These are phyloP conservation scores for Fusarium caatingaense DNA, from an alignment of 2,329 filamentous ascomycete genomes.

Conservation along the genomic window DNA sequence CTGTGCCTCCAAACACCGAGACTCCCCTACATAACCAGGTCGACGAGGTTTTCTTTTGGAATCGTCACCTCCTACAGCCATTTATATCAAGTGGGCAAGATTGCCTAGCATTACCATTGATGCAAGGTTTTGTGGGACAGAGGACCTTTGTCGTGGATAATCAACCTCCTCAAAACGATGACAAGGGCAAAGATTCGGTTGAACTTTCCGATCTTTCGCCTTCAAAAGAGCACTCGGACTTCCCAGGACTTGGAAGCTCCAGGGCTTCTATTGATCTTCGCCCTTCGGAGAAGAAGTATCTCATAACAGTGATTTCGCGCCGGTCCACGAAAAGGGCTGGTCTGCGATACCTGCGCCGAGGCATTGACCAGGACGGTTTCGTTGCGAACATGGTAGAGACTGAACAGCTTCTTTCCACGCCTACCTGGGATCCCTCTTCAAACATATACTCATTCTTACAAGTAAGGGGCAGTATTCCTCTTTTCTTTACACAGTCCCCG, in stretches of 20 bases:
- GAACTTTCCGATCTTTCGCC: conserved; percentile 57
- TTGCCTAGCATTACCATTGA: conserved; percentile 79
- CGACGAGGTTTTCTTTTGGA: conserved; percentile 92
- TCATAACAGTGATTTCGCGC: conserved; percentile 92
- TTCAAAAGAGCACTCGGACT: conserved; percentile 42
- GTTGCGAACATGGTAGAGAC: conserved; percentile 94
- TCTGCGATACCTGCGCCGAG: conserved; percentile 87
- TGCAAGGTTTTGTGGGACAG: conserved; percentile 96
- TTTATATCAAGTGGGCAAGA: conserved; percentile 81
- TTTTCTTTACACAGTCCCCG: conserved; percentile 95
- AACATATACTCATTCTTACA: conserved; percentile 88
- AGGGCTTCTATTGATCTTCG: conserved; percentile 56
- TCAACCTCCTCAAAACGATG: conserved; percentile 66
- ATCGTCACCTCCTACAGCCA: conserved; percentile 76
- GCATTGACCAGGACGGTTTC: conserved; percentile 89
- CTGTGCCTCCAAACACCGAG: conserved; percentile 36
- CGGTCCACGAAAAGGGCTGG: conserved; percentile 88
- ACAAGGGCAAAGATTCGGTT: conserved; percentile 58
- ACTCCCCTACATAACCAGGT: conserved; percentile 75
- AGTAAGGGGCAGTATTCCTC: conserved; percentile 87
- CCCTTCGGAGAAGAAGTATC: conserved; percentile 67
- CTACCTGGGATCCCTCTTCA: conserved; percentile 69
- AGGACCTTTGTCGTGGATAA: conserved; percentile 79
- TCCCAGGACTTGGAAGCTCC: conserved; percentile 42
- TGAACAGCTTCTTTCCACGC: conserved; percentile 86